Percentiles rank a stretch among this genome's conserved stretches.
These are phyloP conservation scores for Botrytis hyacinthi DNA, from an alignment of 2,329 filamentous ascomycete genomes.

Conservation along the genomic window DNA sequence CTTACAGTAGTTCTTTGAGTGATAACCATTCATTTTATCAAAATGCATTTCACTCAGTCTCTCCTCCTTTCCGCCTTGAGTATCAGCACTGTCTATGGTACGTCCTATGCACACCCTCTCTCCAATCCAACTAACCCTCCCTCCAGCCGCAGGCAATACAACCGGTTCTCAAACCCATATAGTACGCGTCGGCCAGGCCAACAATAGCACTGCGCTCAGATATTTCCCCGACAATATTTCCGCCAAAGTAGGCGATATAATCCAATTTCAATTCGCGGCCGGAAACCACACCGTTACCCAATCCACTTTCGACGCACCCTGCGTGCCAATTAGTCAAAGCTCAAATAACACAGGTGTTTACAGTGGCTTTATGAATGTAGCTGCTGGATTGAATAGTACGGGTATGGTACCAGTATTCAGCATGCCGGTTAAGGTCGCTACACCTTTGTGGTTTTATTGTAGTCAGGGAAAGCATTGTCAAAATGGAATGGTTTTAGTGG, in stretches of 20 bases:
- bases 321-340: constrained; percentile 55
- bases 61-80: constrained; percentile 35
- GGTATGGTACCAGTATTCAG: constrained; percentile 65
- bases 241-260: constrained; percentile 60
- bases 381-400: constrained; percentile 47
- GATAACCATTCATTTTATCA: constrained; percentile 26
- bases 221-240: constrained; percentile 67
- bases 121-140: not conserved
- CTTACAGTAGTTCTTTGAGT: constrained; percentile 31
- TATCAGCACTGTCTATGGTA: constrained; percentile 36
- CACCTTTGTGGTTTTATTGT: constrained; percentile 78
- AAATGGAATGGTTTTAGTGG: constrained; percentile 40
- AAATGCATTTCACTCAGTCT: constrained; percentile 39
- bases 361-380: constrained; percentile 65
- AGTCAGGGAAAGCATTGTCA: constrained; percentile 73
- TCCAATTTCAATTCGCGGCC: constrained; percentile 65
- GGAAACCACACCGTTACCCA: constrained; percentile 79
- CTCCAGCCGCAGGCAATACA: constrained; percentile 17
- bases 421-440: constrained; percentile 64
- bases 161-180: constrained; percentile 51
- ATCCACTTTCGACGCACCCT: constrained; percentile 71
- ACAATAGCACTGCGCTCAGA: constrained; percentile 45
- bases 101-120: constrained; percentile 6
- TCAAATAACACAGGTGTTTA: constrained; percentile 58
- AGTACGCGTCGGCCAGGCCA: constrained; percentile 57